These are phyloP conservation scores for Anisodus tanguticus DNA, from an alignment of 257 asterid genomes.

Conservation along the genomic window DNA sequence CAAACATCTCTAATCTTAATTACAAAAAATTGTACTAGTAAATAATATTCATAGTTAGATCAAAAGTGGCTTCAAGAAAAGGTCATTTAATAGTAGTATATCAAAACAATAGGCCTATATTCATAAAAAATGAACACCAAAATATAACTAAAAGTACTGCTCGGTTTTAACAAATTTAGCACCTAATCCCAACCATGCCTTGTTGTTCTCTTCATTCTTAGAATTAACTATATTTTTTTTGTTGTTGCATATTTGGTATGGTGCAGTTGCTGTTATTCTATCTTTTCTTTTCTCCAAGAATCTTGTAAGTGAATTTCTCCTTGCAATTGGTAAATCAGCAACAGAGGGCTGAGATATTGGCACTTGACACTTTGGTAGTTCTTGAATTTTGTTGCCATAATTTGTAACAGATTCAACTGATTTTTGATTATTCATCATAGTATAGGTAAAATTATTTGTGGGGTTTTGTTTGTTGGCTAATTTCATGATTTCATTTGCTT, in stretches of 20 bases:
- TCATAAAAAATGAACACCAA: neutral
- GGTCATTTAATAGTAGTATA: conserved; percentile 15
- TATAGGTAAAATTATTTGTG: neutral
- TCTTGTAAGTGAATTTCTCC: conserved; percentile 64
- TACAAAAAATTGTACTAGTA: neutral
- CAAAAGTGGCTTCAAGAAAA: conserved; percentile 12
- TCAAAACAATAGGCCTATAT: neutral
- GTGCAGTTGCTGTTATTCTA: conserved; percentile 56
- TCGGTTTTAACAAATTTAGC: conserved; percentile 36
- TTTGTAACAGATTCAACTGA: no score
- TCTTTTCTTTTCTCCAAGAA: conserved; percentile 74
- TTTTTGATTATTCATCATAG: neutral
- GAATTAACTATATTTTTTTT: conserved; percentile 29
- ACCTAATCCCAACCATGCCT: conserved; percentile 61
- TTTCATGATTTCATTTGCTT: conserved; percentile 37
- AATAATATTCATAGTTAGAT: conserved; percentile 24
- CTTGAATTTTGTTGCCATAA: neutral
- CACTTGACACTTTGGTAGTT: conserved; percentile 15
- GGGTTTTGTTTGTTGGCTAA: conserved; percentile 27
- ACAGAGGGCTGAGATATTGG: conserved; percentile 22
- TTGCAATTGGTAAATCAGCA: conserved; percentile 68
- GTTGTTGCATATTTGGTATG: conserved; percentile 39
- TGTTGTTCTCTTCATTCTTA: conserved; percentile 37
- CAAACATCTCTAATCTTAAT: neutral
- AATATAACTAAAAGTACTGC: conserved; percentile 10